These are phyloP conservation scores for Centaurea solstitialis DNA, from an alignment of 129 eudicot genomes.

Conservation along the genomic window DNA sequence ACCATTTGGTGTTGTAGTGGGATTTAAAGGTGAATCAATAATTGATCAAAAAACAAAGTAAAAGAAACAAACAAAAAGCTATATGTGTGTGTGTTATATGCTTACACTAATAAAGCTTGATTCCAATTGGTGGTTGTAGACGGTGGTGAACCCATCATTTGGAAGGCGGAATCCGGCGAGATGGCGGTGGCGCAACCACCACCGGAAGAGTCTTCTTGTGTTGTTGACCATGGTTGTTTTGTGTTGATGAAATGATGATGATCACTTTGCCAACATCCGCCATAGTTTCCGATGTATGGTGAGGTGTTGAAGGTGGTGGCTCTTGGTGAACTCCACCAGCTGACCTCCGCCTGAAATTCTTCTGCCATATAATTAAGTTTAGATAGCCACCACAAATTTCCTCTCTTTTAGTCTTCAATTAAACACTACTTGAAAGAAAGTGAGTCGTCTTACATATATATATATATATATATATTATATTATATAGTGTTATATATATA, in stretches of 20 bases:
- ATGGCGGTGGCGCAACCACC: conserved; percentile 19
- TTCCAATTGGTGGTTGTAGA: conserved; percentile 37
- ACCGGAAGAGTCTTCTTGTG: no score
- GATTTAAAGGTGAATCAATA: conserved; percentile 36
- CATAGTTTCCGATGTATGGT: conserved; percentile 13
- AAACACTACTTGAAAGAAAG: conserved; percentile 25
- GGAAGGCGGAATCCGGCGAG: conserved; percentile 37
- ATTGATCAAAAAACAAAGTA: conserved; percentile 33
- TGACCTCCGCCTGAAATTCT: conserved; percentile 40
- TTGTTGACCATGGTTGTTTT: conserved; percentile 31
- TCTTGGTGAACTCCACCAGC: conserved; percentile 40
- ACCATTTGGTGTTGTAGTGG: conserved; percentile 34
- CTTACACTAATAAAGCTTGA: conserved; percentile 43
- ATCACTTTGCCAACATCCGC: conserved; percentile 29
- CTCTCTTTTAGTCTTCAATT: not conserved
- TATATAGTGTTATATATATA: not conserved
- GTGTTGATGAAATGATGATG: conserved; percentile 17
- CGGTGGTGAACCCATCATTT: conserved; percentile 23
- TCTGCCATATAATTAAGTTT: conserved; percentile 23
- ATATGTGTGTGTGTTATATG: conserved; percentile 10
- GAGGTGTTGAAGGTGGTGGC: conserved; percentile 15
- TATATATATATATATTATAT: not conserved
- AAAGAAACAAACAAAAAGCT: conserved; percentile 27
- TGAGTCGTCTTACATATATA: conserved; percentile 11
- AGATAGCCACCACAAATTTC: not conserved